Evolutionary conservation across 257 asterid species (phyloP), one percentile per base, ranked within the genome.

Genomic region (Ophiorrhiza pumila): DNA sequence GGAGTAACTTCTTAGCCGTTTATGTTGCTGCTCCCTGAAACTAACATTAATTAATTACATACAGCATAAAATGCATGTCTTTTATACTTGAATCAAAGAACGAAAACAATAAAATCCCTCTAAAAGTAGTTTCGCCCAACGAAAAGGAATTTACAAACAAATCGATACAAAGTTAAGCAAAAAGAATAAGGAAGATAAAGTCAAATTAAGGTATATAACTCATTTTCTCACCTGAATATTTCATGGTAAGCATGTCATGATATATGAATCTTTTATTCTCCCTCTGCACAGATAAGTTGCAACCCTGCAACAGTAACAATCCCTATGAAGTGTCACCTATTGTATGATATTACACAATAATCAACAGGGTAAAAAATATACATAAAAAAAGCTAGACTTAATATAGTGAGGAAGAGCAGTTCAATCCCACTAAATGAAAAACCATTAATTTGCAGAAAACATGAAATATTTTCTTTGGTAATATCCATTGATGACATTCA

Each of bases 201-300:
- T 22, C 37, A 10, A n/a, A 59, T 62, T 11, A 20, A 67, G 57
- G 45, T 15, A 25, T n/a, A 6, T 13, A 47, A 29, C 39, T 17
- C 20, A 68, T 63, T 66, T 70, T 45, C 86, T 83, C 81, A 93
- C 98, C 96, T 75, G 80, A 77, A 60, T 63, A 76, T 32, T 85
- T 85, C 77, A 74, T 75, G 74, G 53, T 80, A 57, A 85, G 92
- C 93, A 89, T 79, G 75, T 95, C 99, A 31, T 90, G 81, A 87
- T 86, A 90, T 35, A 87, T 27, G 80, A 95, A 82, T 69, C 92
- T 83, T 81, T 82, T 88, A 76, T 76, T 84, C 77, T 92, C 96
- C 76, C 88, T 82, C 31, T 80, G 95, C 78, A 68, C 83, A 68
- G 63, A 79, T 73, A 94, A 83, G 80, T 91, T 91, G 89, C 97